These are phyloP conservation scores for Paralagenidium karlingii DNA, from an alignment of 352 stramenopile genomes.

Conservation along the genomic window DNA sequence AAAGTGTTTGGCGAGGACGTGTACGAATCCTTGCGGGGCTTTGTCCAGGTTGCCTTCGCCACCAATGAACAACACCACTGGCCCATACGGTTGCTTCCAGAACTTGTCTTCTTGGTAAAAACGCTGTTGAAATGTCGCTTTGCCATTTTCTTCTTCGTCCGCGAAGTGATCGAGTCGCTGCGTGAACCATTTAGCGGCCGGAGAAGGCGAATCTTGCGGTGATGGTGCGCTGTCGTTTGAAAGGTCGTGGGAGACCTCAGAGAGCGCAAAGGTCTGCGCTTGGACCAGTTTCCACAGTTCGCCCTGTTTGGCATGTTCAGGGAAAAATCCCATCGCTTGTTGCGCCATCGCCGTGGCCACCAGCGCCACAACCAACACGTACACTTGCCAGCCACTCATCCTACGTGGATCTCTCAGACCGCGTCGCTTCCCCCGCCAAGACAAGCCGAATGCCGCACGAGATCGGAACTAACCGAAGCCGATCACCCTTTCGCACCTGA, in stretches of 20 bases:
- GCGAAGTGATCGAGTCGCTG: conserved; percentile 58
- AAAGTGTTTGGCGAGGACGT: conserved; percentile 61
- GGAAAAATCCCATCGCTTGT: neutral
- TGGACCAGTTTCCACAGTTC: conserved; percentile 40
- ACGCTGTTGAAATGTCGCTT: conserved; percentile 49
- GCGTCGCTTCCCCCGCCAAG: too few relatives aligned
- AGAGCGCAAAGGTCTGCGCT: conserved; percentile 28
- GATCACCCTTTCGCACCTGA: too few relatives aligned
- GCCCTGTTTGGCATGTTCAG: conserved; percentile 17
- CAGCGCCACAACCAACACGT: too few relatives aligned
- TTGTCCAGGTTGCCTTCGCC: conserved; percentile 57
- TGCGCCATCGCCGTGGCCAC: too few relatives aligned
- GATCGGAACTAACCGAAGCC: too few relatives aligned
- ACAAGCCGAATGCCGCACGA: too few relatives aligned
- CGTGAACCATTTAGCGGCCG: conserved; percentile 46
- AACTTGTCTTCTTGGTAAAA: conserved; percentile 64
- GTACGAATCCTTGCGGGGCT: conserved; percentile 46
- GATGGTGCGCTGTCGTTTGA: too few relatives aligned
- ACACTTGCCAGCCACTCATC: too few relatives aligned
- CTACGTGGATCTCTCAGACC: too few relatives aligned
- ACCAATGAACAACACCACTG: conserved; percentile 79
- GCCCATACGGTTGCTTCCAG: conserved; percentile 30
- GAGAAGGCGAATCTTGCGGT: too few relatives aligned
- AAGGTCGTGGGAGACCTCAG: too few relatives aligned
- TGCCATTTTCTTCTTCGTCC: neutral